Evolutionary conservation across 2,329 filamentous ascomycete species (phyloP), one percentile per base, ranked within the genome.

Genomic region (Botrytis tulipae): DNA sequence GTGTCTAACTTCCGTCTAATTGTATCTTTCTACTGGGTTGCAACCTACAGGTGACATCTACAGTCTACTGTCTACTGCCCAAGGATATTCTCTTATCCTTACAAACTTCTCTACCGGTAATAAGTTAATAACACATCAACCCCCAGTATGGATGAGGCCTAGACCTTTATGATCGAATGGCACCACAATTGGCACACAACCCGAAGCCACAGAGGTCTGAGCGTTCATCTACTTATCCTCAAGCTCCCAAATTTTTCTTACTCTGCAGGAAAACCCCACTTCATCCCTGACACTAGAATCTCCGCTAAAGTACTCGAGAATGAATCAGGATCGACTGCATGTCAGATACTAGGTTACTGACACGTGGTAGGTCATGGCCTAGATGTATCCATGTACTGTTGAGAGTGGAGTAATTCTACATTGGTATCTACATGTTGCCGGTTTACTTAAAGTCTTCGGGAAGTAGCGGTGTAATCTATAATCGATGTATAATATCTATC

Each of bases 271-370:
- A 68, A 51, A 5, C n/a, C 25, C n/a, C 35, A 61, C 59, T 40
- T 16, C 37, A 70, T 70, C 40, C 54, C 22, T 70, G 67, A 59
- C 22, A 70, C 29, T 35, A 60, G 16, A 60, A 46, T 16, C 35
- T 59, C 32, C 51, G 42, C 68, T 70, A 61, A 46, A 46, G 51
- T 40, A 44, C 54, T 70, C 37, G 37, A 70, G 44, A 25, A 72
- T 67, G 70, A 72, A 66, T 72, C 70, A 72, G 70, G 70, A 72
- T 72, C 61, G 25, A 48, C 70, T 72, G 70, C 70, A 72, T 72
- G 70, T 72, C 61, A 72, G 70, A 66, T 67, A 42, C 66, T 72
- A 68, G 66, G 16, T 68, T 72, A 37, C 46, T 72, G 70, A 72
- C 70, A 72, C 70, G 70, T 72, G 70, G 70, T 72, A 42, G 37